Base-by-base conservation (phyloP, 305 asterid species). In the Solanum hybrid region DNA sequence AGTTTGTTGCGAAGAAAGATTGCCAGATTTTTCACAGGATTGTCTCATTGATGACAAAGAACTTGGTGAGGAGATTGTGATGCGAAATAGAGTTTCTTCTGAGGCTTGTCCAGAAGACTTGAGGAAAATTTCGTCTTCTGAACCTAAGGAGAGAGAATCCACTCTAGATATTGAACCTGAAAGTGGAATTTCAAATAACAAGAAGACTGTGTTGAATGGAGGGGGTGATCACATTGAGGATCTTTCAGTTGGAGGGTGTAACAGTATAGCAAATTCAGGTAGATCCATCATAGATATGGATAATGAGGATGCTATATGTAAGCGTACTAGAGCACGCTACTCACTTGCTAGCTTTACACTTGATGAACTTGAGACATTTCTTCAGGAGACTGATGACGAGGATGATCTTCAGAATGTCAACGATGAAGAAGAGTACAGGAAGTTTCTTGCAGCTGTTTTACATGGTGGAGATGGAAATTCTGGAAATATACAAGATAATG, bases 311-410 rank as follows among this genome's bases (percentile, higher is more conserved):
- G 99, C 98, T 80, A 97, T 97, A 87, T 95, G 97, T 90, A 97
- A 93, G 98, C 96, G 99, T 69, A 97, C 99, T 42, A 96, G 99
- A 96, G 99, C 99, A 91, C 96, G 99, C 57, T 97, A 96, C 94
- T 97, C 99, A 91, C 99, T 97, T 91, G 98, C 96, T 78, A 94
- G 94, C 92, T 97, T 93, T 94, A 93, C 99, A 34, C 99, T 97
- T 90, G 99, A 96, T 92, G 98, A 97, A 92, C 97, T 97, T 3
- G 99, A 97, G 92, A 96, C 96, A 40, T 97, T 97, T 91, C 99
- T 97, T 94, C 99, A 97, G 92, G 99, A 97, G 95, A 95, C 99
- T n/a, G 99, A 97, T 75, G 99, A 97, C 37, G 99, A 96, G 90
- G 99, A 96, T 90, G 99, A 96, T 92, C 95, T 96, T 91, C 99